These are phyloP conservation scores for Ashbya aceris DNA, from an alignment of 1,139 yeast species.

Conservation along the genomic window DNA sequence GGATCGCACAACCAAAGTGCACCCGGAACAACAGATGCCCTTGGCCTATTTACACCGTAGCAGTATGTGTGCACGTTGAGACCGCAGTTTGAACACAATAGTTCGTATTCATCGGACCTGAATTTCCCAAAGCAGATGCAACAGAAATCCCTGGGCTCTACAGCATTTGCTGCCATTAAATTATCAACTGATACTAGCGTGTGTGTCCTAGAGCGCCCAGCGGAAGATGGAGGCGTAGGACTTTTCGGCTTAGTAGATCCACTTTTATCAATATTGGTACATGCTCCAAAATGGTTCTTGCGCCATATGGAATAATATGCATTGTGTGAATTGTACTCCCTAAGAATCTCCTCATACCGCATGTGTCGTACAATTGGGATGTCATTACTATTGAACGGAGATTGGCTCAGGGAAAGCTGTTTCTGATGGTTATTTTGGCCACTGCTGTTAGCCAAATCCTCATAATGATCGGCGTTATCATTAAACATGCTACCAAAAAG, in stretches of 20 bases:
- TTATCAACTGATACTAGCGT: background rate
- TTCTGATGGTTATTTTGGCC: background rate
- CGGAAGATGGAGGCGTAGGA: background rate
- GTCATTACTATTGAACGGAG: background rate
- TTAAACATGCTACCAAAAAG: conserved; percentile 1
- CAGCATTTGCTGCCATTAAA: background rate
- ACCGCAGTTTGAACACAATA: conserved; percentile 61
- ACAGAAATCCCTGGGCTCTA: conserved; percentile 34
- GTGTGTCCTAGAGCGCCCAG: background rate
- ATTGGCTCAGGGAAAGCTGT: background rate
- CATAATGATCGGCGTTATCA: background rate
- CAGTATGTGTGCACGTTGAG: conserved; percentile 64
- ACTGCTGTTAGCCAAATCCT: background rate
- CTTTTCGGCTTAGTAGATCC: conserved; percentile 1
- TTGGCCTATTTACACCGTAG: conserved; percentile 40
- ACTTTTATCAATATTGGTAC: background rate
- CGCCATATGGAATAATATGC: background rate
- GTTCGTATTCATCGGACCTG: conserved; percentile 28
- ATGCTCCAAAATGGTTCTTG: background rate
- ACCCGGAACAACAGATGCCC: conserved; percentile 1
- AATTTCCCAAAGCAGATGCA: conserved; percentile 48
- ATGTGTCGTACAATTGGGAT: background rate
- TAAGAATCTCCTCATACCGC: conserved; percentile 1
- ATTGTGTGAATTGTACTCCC: background rate
- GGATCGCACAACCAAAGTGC: conserved; percentile 74